Evolutionary conservation across 2,329 filamentous ascomycete genomes (phyloP).

Genomic region (Rutstroemia sp.): DNA sequence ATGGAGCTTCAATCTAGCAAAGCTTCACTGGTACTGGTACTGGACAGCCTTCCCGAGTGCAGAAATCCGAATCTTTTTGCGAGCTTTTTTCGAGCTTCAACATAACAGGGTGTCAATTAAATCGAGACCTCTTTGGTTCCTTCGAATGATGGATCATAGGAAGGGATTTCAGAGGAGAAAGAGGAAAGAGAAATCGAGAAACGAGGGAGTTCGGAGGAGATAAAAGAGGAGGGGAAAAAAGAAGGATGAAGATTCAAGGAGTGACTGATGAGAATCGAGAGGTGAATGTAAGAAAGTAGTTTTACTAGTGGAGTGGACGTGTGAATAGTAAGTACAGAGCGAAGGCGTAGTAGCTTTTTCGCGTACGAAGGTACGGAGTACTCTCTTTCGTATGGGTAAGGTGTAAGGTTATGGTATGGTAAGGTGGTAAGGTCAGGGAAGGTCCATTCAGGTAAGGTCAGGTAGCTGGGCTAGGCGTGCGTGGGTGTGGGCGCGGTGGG

Average conservation of each 20-base stretch:
- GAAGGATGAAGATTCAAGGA: neutral
- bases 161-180: neutral
- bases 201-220: neutral
- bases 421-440: no score
- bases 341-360: no score
- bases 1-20: conserved; percentile 1
- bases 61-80: neutral
- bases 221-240: neutral
- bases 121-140: conserved; percentile 3
- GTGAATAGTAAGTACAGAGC: no score
- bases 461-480: no score
- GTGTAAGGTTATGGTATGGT: no score
- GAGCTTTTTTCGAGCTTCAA: conserved; percentile 8
- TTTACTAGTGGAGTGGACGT: no score
- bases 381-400: no score
- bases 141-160: neutral
- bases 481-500: no score
- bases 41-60: conserved; percentile 5
- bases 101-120: conserved; percentile 14
- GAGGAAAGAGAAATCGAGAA: conserved; percentile 2
- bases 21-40: neutral
- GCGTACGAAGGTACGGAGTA: no score
- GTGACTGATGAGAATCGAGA: neutral
- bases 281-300: neutral
- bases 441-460: no score